Percentiles rank a stretch among this genome's conserved stretches.
Evolutionary conservation across 1,284 basidiomycete genomes (phyloP).

Genomic region (Takashimella tepidaria): DNA sequence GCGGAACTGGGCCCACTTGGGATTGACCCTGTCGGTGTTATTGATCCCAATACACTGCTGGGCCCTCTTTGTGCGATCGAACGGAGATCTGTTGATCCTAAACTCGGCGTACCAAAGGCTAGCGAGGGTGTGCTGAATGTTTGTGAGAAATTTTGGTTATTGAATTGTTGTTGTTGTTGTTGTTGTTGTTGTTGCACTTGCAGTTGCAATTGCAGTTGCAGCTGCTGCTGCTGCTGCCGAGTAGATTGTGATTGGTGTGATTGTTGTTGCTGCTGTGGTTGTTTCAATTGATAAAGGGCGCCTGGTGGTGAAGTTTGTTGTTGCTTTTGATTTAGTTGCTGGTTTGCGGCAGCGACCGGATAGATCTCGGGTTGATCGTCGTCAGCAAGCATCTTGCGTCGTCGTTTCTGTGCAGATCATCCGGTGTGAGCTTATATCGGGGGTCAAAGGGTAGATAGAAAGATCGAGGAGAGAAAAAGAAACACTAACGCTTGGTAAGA

Average conservation of each 20-base stretch:
- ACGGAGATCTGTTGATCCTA: no score
- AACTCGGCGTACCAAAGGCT: neutral
- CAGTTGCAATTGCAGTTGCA: no score
- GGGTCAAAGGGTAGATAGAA: no score
- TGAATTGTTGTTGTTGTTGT: no score
- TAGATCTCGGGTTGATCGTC: constrained; percentile 17
- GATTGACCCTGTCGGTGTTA: no score
- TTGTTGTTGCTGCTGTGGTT: no score
- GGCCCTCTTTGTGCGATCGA: no score
- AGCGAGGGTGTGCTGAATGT: neutral
- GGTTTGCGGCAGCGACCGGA: constrained; percentile 6
- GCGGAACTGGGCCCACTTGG: neutral
- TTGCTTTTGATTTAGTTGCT: neutral
- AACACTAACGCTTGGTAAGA: constrained; percentile 43
- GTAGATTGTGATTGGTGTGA: no score
- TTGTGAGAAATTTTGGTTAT: neutral
- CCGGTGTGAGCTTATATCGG: constrained; percentile 5
- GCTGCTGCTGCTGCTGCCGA: neutral
- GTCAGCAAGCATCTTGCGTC: constrained; percentile 27
- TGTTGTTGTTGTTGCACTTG: no score
- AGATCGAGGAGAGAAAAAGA: no score
- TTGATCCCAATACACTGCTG: no score
- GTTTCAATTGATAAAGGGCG: no score
- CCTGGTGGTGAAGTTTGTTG: neutral
- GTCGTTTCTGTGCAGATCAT: constrained; percentile 32